Percentiles rank a stretch among this genome's conserved stretches.
Evolutionary conservation across 768 basidiomycete species (phyloP).

Genomic region (Hydnomerulius pinastri): DNA sequence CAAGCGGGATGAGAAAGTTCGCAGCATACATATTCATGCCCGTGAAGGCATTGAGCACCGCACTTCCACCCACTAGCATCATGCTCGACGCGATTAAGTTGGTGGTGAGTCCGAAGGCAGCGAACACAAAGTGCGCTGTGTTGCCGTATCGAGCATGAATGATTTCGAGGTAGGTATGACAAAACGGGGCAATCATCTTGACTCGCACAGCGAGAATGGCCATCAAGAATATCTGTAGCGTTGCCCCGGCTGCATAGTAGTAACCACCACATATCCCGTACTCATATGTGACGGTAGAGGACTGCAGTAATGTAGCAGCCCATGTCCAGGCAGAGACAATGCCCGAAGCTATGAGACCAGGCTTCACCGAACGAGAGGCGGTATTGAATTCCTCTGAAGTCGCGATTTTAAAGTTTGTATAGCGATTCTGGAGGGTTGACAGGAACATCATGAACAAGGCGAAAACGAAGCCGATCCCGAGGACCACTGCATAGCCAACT

Average conservation of each 20-base stretch:
- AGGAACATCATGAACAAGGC: conserved; percentile 29
- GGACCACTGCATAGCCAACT: conserved; percentile 30
- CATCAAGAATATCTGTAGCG: conserved; percentile 28
- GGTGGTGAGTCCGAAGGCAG: conserved; percentile 21
- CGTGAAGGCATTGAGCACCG: conserved; percentile 40
- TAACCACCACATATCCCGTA: conserved; percentile 27
- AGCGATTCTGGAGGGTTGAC: conserved; percentile 26
- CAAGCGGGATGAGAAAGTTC: conserved; percentile 42
- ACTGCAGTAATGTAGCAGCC: conserved; percentile 31
- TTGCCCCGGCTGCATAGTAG: conserved; percentile 32
- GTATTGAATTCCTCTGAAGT: conserved; percentile 33
- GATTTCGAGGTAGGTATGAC: conserved; percentile 40
- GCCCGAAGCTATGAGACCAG: conserved; percentile 17
- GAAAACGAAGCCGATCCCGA: conserved; percentile 32
- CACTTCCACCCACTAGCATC: conserved; percentile 40
- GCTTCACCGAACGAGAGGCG: conserved; percentile 22
- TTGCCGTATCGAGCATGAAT: conserved; percentile 32
- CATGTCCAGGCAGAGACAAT: conserved; percentile 33
- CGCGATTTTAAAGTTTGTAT: conserved; percentile 27
- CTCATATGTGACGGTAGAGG: conserved; percentile 33
- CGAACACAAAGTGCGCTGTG: conserved; percentile 28
- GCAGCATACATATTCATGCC: conserved; percentile 43
- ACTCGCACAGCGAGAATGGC: conserved; percentile 27
- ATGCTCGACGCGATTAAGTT: conserved; percentile 36
- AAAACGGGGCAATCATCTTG: conserved; percentile 37